Percentiles rank a stretch among this genome's conserved stretches.
These are phyloP conservation scores for Ustilago loliicola DNA, from an alignment of 1,284 basidiomycete species.

Conservation along the genomic window DNA sequence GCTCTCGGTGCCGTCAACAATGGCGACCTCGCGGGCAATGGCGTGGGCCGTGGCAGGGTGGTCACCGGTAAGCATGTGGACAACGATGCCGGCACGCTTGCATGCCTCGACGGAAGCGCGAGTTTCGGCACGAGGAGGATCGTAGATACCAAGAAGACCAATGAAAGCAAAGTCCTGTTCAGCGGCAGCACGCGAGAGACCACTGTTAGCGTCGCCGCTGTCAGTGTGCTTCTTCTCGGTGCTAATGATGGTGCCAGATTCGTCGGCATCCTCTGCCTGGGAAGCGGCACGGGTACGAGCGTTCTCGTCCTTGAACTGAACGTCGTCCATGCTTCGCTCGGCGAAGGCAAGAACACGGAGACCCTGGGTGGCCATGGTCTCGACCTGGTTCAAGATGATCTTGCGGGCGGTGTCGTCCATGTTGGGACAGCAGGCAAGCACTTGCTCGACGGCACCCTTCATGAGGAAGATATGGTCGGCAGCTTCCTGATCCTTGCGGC, in stretches of 20 bases:
- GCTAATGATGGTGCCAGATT: slow-evolving; percentile 36
- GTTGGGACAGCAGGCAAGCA: slow-evolving; percentile 55
- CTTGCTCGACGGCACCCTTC: slow-evolving; percentile 66
- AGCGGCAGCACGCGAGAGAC: slow-evolving; percentile 54
- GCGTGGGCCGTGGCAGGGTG: slow-evolving; percentile 62
- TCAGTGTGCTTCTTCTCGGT: slow-evolving; percentile 37
- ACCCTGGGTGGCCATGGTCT: slow-evolving; percentile 60
- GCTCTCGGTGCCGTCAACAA: slow-evolving; percentile 55
- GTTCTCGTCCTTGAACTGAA: slow-evolving; percentile 52
- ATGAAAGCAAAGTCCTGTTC: slow-evolving; percentile 61
- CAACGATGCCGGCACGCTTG: slow-evolving; percentile 60
- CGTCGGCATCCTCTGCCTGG: slow-evolving; percentile 31
- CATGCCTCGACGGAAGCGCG: slow-evolving; percentile 62
- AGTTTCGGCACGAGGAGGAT: slow-evolving; percentile 64
- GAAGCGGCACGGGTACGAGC: slow-evolving; percentile 28
- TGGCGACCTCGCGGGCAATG: slow-evolving; percentile 61
- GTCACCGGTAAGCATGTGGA: slow-evolving; percentile 66
- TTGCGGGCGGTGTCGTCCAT: slow-evolving; percentile 50
- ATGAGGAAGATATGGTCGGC: slow-evolving; percentile 48
- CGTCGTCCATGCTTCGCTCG: slow-evolving; percentile 53
- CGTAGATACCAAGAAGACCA: slow-evolving; percentile 65
- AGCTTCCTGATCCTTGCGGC: slow-evolving; percentile 12
- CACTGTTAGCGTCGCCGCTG: slow-evolving; percentile 15
- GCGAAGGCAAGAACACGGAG: slow-evolving; percentile 65
- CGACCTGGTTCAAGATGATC: slow-evolving; percentile 55